Evolutionary conservation across 331 rosid genomes (phyloP).

Genomic region (Erythrophleum ivorense): DNA sequence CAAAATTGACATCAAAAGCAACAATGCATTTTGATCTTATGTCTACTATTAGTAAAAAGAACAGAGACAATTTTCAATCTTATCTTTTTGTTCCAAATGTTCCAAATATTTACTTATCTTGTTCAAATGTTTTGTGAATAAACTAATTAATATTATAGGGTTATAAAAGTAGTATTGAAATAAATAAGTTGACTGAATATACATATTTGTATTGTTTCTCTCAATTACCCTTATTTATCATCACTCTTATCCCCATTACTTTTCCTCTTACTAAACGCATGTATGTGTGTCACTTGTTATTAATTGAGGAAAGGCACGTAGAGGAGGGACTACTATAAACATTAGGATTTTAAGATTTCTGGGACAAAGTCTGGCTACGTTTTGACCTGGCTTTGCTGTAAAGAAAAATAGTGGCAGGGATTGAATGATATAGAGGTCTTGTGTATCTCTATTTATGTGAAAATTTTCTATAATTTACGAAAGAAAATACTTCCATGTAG

Average conservation of each 20-base stretch:
- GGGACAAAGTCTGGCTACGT: background rate
- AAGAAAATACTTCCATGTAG: background rate
- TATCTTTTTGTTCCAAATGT: background rate
- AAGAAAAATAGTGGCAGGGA: too few species aligned
- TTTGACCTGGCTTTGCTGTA: too few species aligned
- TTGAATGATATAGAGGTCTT: background rate
- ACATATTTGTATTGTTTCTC: background rate
- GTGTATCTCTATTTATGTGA: background rate
- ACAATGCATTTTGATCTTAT: background rate
- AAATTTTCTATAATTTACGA: background rate
- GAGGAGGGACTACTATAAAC: background rate
- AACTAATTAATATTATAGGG: background rate
- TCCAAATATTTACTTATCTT: background rate
- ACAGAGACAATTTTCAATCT: background rate
- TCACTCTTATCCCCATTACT: background rate
- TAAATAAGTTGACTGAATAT: background rate
- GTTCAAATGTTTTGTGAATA: background rate
- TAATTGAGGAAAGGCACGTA: background rate
- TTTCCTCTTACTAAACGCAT: background rate
- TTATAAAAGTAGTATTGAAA: background rate
- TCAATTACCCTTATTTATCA: background rate
- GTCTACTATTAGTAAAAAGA: background rate
- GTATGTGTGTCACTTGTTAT: background rate
- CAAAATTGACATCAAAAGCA: background rate
- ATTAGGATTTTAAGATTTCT: constrained; percentile 27